Base-by-base conservation (phyloP, 2,329 filamentous ascomycete species). In the Chalaropsis ovoidea region DNA sequence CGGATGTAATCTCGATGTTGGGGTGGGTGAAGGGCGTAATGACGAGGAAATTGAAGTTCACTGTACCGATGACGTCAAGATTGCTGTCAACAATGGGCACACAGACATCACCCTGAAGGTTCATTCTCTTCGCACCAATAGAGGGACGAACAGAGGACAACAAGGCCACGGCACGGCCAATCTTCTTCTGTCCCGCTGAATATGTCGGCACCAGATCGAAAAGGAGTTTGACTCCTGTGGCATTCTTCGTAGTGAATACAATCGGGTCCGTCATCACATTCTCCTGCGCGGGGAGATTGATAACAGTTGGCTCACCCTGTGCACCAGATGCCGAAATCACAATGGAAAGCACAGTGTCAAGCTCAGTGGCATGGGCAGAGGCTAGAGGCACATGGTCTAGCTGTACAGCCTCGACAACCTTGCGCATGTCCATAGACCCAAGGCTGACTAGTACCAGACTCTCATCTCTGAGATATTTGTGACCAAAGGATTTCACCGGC, bases 181-280 rank as follows among this genome's bases (percentile, higher is more conserved):
- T 86, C 72, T 95, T 88, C 71, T 96, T 90, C 27, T 63, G 67
- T 70, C 89, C 88, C 3, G 93, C 94, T 49, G 93, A 88, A 75
- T 97, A 97, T 0, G 94, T 99, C 1, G 93, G 94, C 1, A 97
- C 86, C 70, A 99, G 89, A 71, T 99, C 94, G 71, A 99, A 99
- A 63, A 95, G 79, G 10, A 99, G 78, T 74, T 93, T 95, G 67
- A 96, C 92, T 71, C 90, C 90, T 35, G 82, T 81, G 0, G 86
- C 80, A 72, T 97, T 90, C 1, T 76, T 81, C 0, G 93, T 87
- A 66, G 86, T 90, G 75, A 99, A 99, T 0, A 90, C 86, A 56
- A 99, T 90, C 0, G 94, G 94, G 71, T 96, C 93, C 0, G 94
- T 97, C 43, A 88, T 87, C 70, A 96, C 90, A 70, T 93, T 95